phyloP scores from a whole-genome alignment of 108 stramenopile species.

The Pseudonitzschia multiseries region DNA sequence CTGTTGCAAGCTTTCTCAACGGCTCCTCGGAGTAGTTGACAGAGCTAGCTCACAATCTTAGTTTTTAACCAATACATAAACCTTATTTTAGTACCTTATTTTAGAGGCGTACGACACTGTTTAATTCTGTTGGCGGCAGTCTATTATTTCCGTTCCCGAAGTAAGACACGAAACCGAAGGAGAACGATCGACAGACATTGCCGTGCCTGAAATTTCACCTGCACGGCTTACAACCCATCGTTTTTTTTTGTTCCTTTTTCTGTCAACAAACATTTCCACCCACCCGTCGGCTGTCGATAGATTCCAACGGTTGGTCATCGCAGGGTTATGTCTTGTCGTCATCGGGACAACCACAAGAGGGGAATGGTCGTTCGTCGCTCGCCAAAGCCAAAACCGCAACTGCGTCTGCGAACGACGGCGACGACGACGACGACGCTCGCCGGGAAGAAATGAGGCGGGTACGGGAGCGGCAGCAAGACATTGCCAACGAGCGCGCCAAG shows the following conservation, averaged over 20 bases:
- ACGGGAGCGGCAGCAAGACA: conserved; percentile 34
- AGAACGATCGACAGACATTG: too few species aligned
- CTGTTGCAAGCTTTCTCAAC: too few species aligned
- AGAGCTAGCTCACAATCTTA: too few species aligned
- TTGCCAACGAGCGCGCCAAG: conserved; percentile 32
- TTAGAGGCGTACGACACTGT: conserved; percentile 20
- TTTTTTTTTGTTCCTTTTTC: too few species aligned
- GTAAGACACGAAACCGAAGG: neutral
- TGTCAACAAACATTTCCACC: too few species aligned
- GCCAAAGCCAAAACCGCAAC: too few species aligned
- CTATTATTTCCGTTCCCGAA: conserved; percentile 13
- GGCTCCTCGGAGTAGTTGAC: too few species aligned
- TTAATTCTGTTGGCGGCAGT: conserved; percentile 7
- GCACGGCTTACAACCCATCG: too few species aligned
- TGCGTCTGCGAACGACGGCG: neutral
- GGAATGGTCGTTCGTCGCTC: neutral
- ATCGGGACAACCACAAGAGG: neutral
- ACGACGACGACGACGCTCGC: conserved; percentile 12
- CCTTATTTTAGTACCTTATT: too few species aligned
- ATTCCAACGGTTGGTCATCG: neutral
- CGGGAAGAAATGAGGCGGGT: conserved; percentile 32
- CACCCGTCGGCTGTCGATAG: neutral
- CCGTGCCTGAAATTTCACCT: too few species aligned
- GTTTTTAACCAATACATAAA: too few species aligned
- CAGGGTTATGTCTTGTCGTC: conserved; percentile 13